Evolutionary conservation across 1,284 basidiomycete species (phyloP).

Genomic region (Trichosporon ovoides): DNA sequence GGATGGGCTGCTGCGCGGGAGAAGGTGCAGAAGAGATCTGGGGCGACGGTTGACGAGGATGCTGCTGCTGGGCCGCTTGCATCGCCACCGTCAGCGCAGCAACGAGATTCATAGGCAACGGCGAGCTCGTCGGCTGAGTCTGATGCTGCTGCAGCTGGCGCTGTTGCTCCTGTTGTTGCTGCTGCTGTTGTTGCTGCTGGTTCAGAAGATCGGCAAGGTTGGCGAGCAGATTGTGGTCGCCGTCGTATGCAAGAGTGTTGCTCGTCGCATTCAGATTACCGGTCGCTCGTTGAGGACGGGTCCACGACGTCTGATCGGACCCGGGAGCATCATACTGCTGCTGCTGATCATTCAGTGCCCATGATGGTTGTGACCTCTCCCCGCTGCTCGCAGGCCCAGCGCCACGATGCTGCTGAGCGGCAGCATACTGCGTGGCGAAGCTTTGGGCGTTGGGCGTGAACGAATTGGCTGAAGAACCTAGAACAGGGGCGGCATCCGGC

Average conservation of each 20-base stretch:
- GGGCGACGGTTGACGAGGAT: background rate
- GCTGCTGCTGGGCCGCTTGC: background rate
- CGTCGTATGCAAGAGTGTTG: background rate
- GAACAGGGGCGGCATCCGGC: conserved; percentile 1
- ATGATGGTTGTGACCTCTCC: background rate
- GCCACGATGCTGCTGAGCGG: conserved; percentile 7
- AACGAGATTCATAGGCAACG: background rate
- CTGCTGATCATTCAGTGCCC: conserved; percentile 1
- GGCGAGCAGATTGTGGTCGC: conserved; percentile 14
- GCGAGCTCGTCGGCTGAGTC: conserved; percentile 5
- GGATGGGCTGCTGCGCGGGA: background rate
- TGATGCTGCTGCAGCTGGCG: conserved; percentile 7
- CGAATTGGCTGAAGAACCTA: conserved; percentile 10
- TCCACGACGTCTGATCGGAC: background rate
- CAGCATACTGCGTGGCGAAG: conserved; percentile 15
- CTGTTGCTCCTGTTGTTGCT: conserved; percentile 1
- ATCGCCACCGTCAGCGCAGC: background rate
- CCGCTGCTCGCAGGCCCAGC: background rate
- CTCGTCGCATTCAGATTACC: background rate
- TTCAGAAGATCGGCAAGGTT: conserved; percentile 14
- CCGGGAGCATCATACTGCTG: background rate
- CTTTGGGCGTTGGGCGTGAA: conserved; percentile 17
- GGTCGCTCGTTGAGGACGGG: background rate
- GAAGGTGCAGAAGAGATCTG: background rate
- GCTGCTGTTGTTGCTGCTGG: conserved; percentile 13